Evolutionary conservation across 2,329 filamentous ascomycete genomes (phyloP).

Genomic region (Botrytis porri): DNA sequence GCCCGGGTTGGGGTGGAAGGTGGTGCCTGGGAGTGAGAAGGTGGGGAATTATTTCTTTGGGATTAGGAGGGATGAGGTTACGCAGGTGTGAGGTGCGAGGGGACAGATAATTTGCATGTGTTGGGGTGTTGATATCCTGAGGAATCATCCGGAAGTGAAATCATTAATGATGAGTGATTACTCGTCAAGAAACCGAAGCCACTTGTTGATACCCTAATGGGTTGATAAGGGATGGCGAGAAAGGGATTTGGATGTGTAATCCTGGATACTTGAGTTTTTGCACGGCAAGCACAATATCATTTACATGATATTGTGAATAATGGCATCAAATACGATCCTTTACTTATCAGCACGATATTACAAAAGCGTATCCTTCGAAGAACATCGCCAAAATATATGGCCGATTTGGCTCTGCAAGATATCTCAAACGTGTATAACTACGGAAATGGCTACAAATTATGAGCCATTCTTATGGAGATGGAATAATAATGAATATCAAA

Average conservation of each 20-base stretch:
- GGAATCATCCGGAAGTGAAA: not conserved
- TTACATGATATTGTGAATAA: not conserved
- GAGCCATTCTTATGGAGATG: not conserved
- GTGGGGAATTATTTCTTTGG: constrained; percentile 97
- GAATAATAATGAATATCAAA: too few species aligned
- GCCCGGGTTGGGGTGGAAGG: constrained; percentile 85
- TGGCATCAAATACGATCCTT: not conserved
- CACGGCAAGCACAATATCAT: not conserved
- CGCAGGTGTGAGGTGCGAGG: not conserved
- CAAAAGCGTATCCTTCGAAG: not conserved
- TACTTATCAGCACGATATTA: not conserved
- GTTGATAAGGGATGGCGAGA: not conserved
- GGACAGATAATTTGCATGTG: not conserved
- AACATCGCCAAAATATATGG: not conserved
- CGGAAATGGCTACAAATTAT: not conserved
- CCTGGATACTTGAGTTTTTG: not conserved
- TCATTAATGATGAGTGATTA: not conserved
- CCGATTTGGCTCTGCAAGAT: not conserved
- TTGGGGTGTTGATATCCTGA: not conserved
- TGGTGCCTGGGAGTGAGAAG: constrained; percentile 75
- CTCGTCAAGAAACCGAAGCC: not conserved
- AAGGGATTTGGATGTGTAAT: not conserved
- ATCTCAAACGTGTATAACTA: not conserved
- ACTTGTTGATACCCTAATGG: not conserved
- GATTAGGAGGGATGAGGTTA: constrained; percentile 54